Evolutionary conservation across 495 filamentous ascomycete genomes (phyloP), one percentile per base, ranked within the genome.

Genomic region (Coniosporium apollinis): DNA sequence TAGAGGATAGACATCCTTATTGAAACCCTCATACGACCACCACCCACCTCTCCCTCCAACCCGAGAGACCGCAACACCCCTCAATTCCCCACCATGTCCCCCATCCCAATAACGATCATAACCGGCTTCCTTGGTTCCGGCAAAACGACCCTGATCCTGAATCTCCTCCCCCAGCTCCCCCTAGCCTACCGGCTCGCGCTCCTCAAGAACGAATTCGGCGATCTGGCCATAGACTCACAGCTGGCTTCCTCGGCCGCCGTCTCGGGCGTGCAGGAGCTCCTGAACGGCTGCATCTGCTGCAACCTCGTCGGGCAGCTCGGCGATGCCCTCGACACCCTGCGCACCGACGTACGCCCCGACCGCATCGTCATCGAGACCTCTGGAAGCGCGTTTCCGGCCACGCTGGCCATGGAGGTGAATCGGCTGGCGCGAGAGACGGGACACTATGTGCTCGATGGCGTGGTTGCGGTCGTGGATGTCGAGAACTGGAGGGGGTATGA

Each of bases 221-320:
- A 96, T 55, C 56, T 97, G 13, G 85, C 83, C 18, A 66, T 96
- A 54, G 89, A 96, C 66, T 84, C 78, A 7, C 82, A 91, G 54
- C 70, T 96, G 13, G 85, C 89, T 28, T 65, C 79, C 1, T 74
- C 79, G 3, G 63, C 68, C 37, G 73, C 85, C 22, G 83, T 97
- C 47, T 70, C 78, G n/a, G 87, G 83, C 36, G 85, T 91, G 13
- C 74, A 75, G 46, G 89, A 97, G 51, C 64, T 97, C 2, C 74
- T 96, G 14, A 87, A 91, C 49, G 89, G 89, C 42, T 97, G 89
- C 57, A 94, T 97, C 50, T 97, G 89, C 66, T 97, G 89, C 61
- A 97, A 94, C 51, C 76, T 94, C 11, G 85, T 97, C 34, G 89
- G 89, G 2, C 80, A 89, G 55, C 69, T 97, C 17, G 69, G 71